Evolutionary conservation across 2,329 filamentous ascomycete genomes (phyloP).

Genomic region (Nakataea oryzae): DNA sequence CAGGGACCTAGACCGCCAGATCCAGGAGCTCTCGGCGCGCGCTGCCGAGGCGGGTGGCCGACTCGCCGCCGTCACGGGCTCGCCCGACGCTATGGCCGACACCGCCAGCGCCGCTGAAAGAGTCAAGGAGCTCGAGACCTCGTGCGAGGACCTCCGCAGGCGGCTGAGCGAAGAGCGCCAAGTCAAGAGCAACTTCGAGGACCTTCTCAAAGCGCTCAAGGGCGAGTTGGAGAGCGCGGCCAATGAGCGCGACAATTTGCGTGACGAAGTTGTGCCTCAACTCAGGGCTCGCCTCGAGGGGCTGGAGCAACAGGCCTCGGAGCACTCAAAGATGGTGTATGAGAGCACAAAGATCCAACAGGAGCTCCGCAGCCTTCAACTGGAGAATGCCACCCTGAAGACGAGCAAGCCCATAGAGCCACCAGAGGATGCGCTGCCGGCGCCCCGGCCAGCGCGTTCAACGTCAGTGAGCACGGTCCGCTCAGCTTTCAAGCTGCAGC

Average conservation of each 20-base stretch:
- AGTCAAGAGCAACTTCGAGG: conserved; percentile 88
- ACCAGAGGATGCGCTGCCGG: neutral
- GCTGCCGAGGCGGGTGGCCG: conserved; percentile 48
- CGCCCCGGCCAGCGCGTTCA: conserved; percentile 9
- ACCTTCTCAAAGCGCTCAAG: conserved; percentile 74
- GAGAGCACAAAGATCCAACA: conserved; percentile 81
- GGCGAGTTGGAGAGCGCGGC: conserved; percentile 71
- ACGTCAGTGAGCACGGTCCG: conserved; percentile 21
- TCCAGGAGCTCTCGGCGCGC: conserved; percentile 71
- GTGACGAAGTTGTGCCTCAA: conserved; percentile 78
- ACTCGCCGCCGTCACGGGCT: conserved; percentile 36
- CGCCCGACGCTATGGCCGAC: conserved; percentile 24
- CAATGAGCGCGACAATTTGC: conserved; percentile 84
- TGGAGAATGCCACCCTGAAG: conserved; percentile 50
- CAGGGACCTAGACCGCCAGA: conserved; percentile 70
- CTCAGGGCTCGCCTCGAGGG: conserved; percentile 67
- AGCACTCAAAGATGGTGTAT: conserved; percentile 64
- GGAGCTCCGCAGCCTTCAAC: conserved; percentile 49
- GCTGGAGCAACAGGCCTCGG: conserved; percentile 62
- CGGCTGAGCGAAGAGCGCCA: conserved; percentile 76
- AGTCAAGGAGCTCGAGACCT: conserved; percentile 67
- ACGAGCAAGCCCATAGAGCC: neutral
- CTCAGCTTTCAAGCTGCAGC: conserved; percentile 17
- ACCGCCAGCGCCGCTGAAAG: conserved; percentile 29
- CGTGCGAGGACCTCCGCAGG: conserved; percentile 73